These are phyloP conservation scores for Waltergamsia citrina DNA, from an alignment of 2,329 filamentous ascomycete genomes.

Conservation along the genomic window DNA sequence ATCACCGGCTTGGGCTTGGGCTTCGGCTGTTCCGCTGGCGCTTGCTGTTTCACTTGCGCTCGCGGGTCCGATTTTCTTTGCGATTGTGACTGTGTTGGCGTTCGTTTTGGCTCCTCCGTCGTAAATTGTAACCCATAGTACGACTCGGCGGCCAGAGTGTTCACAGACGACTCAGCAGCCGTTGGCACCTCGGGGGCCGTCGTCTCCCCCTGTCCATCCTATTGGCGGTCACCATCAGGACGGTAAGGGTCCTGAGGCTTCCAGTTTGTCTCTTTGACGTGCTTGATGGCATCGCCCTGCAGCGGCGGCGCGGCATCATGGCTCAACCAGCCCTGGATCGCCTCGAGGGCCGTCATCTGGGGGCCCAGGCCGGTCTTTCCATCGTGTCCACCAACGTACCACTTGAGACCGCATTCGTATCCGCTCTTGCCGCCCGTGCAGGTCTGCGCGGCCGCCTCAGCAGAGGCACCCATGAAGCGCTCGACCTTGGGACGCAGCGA, in stretches of 20 bases:
- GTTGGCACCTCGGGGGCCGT: too few species aligned
- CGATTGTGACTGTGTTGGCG: too few species aligned
- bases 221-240: too few species aligned
- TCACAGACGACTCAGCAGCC: too few species aligned
- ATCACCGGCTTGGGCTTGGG: too few species aligned
- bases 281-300: conserved; percentile 35
- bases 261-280: conserved; percentile 22
- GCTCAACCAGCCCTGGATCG: conserved; percentile 49
- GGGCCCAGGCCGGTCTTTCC: conserved; percentile 47
- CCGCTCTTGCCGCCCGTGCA: conserved; percentile 47
- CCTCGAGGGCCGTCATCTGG: conserved; percentile 56
- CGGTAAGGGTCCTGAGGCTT: conserved; percentile 6
- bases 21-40: too few species aligned
- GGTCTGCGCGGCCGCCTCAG: conserved; percentile 42
- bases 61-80: too few species aligned
- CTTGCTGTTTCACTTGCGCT: too few species aligned
- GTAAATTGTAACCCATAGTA: too few species aligned
- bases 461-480: conserved; percentile 38
- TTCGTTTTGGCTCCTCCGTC: too few species aligned
- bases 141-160: too few species aligned
- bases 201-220: too few species aligned
- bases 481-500: conserved; percentile 38
- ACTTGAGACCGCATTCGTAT: conserved; percentile 50
- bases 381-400: conserved; percentile 51
- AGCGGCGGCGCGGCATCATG: conserved; percentile 32